A percentile compares a stretch with the other conserved stretches of the same genome.
phyloP scores from a whole-genome alignment of 345 rosid genomes.

The Eucalyptus cloeziana region DNA sequence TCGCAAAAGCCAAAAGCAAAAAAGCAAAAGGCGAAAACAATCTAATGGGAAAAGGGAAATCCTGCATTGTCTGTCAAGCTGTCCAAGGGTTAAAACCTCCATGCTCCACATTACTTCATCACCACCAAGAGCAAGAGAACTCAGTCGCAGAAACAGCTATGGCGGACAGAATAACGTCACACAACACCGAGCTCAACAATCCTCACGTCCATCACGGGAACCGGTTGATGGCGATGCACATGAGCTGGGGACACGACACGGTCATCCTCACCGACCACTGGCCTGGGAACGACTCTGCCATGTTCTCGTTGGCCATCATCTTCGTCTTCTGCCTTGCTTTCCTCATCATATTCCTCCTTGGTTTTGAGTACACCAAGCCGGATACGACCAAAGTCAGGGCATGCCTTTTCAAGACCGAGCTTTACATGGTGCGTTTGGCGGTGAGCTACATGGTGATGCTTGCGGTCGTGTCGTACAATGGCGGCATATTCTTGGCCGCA shows the following conservation, averaged over 20 bases:
- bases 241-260: slow-evolving; percentile 49
- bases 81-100: not conserved
- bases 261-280: slow-evolving; percentile 60
- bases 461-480: slow-evolving; percentile 70
- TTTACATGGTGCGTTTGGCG: slow-evolving; percentile 39
- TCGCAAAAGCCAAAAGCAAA: not conserved
- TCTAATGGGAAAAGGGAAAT: not conserved
- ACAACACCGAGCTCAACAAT: not conserved
- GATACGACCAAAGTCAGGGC: slow-evolving; percentile 35
- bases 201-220: not conserved
- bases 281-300: slow-evolving; percentile 52
- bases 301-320: slow-evolving; percentile 56
- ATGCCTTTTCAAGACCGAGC: slow-evolving; percentile 40
- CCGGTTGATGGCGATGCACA: slow-evolving; percentile 13
- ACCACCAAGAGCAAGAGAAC: not conserved
- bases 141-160: not conserved
- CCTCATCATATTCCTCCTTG: slow-evolving; percentile 39
- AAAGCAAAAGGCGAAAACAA: not conserved
- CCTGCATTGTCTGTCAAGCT: not conserved
- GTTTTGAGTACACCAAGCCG: slow-evolving; percentile 25
- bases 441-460: slow-evolving; percentile 62
- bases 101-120: not conserved
- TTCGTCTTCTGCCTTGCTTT: slow-evolving; percentile 54
- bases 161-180: not conserved
- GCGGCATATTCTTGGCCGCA: slow-evolving; percentile 61